These are phyloP conservation scores for Suillus lakei DNA, from an alignment of 768 basidiomycete species.

Conservation along the genomic window DNA sequence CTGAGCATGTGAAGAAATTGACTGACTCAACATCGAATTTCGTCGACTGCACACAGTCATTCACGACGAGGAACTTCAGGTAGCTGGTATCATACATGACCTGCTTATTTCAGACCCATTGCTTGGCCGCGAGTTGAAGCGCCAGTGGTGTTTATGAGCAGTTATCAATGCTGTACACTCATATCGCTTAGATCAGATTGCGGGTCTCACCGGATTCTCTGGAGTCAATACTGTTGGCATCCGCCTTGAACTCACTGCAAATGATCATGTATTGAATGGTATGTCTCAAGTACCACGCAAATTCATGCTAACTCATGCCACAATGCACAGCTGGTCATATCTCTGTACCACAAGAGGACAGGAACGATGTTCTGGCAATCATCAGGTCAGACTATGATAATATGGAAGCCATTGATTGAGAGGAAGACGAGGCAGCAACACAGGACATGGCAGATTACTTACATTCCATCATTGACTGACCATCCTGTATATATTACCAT, in stretches of 20 bases:
- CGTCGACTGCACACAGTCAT: constrained; percentile 20
- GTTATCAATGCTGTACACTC: constrained; percentile 11
- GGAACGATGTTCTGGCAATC: not conserved
- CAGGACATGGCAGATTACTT: not conserved
- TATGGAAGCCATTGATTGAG: constrained; percentile 2
- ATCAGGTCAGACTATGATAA: constrained; percentile 1
- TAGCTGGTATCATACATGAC: not conserved
- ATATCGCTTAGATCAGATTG: constrained; percentile 14
- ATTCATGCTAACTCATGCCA: no score
- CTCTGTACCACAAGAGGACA: no score
- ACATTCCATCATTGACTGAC: not conserved
- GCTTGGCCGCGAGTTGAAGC: constrained; percentile 10
- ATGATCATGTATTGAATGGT: no score
- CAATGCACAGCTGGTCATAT: no score
- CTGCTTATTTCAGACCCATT: not conserved
- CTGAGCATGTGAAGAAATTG: constrained; percentile 33
- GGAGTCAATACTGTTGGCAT: not conserved
- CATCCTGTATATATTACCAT: no score
- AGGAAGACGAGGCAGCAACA: not conserved
- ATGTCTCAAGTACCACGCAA: no score
- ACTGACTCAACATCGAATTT: constrained; percentile 29
- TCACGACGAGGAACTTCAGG: constrained; percentile 22
- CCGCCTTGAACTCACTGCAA: not conserved
- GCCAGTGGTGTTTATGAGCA: not conserved
- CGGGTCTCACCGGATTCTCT: not conserved